Conservation (phyloP, 2,329 filamentous ascomycete species). For the Ophiostoma sp. region DNA sequence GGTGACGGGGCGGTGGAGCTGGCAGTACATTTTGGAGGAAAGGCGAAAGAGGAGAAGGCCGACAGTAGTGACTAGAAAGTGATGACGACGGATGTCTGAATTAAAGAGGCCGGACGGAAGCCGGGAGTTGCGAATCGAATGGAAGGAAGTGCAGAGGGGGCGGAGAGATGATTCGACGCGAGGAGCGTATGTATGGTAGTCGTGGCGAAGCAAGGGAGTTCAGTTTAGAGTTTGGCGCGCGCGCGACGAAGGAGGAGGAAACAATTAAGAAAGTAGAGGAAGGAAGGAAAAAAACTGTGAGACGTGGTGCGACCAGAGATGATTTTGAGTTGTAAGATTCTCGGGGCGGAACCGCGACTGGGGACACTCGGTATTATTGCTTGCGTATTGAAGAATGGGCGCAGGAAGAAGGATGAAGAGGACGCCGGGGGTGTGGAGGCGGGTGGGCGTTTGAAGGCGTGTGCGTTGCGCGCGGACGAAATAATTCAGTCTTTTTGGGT, state of each 20-base stretch:
- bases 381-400: constrained; percentile 1
- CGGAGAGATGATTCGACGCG: background rate
- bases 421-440: background rate
- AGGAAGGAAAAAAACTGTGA: background rate
- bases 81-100: background rate
- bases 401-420: background rate
- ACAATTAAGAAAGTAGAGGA: background rate
- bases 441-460: background rate
- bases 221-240: background rate
- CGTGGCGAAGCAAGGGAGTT: background rate
- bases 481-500: no score
- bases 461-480: background rate
- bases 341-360: background rate
- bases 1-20: constrained; percentile 26
- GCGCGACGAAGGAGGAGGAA: background rate
- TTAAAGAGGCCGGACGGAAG: background rate
- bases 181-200: background rate
- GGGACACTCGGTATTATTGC: background rate
- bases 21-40: constrained; percentile 23
- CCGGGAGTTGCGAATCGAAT: background rate
- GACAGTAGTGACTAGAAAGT: background rate
- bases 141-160: background rate
- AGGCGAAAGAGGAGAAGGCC: no score
- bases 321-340: background rate
- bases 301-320: background rate